These are phyloP conservation scores for Termitomyces sp. DNA, from an alignment of 768 basidiomycete genomes.

Conservation along the genomic window DNA sequence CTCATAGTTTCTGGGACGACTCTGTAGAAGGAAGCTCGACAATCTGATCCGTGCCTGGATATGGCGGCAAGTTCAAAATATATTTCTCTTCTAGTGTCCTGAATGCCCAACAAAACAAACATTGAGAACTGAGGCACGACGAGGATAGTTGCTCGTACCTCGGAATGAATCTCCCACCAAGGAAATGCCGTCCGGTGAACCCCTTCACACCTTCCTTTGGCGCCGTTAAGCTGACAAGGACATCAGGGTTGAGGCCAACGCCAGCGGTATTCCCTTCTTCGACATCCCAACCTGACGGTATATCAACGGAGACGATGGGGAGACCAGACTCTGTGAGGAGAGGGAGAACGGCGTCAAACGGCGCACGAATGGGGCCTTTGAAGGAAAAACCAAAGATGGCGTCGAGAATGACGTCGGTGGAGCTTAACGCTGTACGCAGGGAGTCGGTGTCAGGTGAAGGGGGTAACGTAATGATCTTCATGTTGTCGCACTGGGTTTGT, in stretches of 20 bases:
- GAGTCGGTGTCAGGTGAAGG: constrained; percentile 44
- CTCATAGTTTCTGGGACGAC: constrained; percentile 13
- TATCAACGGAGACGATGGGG: constrained; percentile 93
- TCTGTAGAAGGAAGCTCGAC: constrained; percentile 50
- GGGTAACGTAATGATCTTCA: constrained; percentile 74
- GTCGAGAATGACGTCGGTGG: constrained; percentile 85
- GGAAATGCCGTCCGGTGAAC: constrained; percentile 84
- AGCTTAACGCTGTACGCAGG: constrained; percentile 49
- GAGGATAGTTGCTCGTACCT: constrained; percentile 50
- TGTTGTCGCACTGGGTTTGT: constrained; percentile 83
- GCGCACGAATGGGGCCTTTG: constrained; percentile 82
- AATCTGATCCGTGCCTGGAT: constrained; percentile 79
- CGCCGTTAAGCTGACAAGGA: constrained; percentile 88
- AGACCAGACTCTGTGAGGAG: constrained; percentile 60
- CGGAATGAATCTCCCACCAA: constrained; percentile 92
- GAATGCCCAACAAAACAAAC: not conserved
- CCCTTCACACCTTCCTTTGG: constrained; percentile 84
- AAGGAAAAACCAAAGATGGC: constrained; percentile 99
- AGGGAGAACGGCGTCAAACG: constrained; percentile 77
- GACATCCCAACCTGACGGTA: constrained; percentile 97
- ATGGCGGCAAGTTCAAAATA: constrained; percentile 76
- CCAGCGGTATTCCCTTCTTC: constrained; percentile 65
- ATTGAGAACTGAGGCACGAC: not conserved
- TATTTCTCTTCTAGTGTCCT: constrained; percentile 76
- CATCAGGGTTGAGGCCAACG: constrained; percentile 68